Base-by-base conservation (phyloP, 1,139 yeast species). In the Lodderomyces orthopsilosis region DNA sequence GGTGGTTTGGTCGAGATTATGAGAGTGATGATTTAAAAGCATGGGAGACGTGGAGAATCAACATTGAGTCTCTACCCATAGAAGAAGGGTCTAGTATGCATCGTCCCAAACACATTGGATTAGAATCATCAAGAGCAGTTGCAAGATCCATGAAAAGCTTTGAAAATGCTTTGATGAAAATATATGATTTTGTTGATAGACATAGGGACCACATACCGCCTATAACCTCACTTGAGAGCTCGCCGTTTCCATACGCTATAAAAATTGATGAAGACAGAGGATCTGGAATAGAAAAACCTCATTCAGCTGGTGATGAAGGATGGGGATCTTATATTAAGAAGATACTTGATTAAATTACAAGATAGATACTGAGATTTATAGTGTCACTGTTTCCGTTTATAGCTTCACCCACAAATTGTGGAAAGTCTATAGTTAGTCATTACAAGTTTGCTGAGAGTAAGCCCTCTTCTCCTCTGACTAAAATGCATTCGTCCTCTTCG, bases 181-280 rank as follows among this genome's bases (percentile, higher is more conserved):
- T 86, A 14, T 65, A 81, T 36, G 74, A 72, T 19, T 61, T 67
- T 19, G 79, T 73, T 13, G 86, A 84, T 53, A 54, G 59, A 4
- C 72, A 82, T 53, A 83, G 79, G 53, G 77, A 71, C 41, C 90
- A 84, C 51, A 80, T 86, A 3, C 95, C 95, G 1, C 86, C 88
- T 1, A 83, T 86, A 17, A 79, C 85, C 5, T 76, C 86, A 1
- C 66, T 83, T 12, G 89, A 83, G 10, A 67, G 77, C 26, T 65
- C 81, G 14, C 91, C 93, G 3, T 86, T 85, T 53, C 88, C 88
- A 0, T 85, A 81, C 56, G 53, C 52, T 5, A 69, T 73, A 17
- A 55, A 57, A 13, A 57, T 70, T 26, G 41, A 41, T 5, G 15
- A 27, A 17, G 35, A 34, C 13, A 34, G 33, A 18, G 8, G 14